Base-by-base conservation (phyloP, 2,329 filamentous ascomycete species). In the Fusarium xylarioides region DNA sequence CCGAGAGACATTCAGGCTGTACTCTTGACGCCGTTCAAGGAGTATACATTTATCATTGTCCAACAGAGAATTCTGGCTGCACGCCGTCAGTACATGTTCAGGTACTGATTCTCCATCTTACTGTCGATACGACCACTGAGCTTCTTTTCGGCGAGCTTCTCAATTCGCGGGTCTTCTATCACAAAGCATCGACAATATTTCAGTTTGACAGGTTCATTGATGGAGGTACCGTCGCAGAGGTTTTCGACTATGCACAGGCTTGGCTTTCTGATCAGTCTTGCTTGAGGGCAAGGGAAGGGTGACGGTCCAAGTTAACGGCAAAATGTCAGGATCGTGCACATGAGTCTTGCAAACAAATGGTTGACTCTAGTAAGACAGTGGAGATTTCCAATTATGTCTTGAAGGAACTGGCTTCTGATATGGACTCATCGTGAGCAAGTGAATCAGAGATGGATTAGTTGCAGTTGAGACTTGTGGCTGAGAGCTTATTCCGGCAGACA, bases 301-400 rank as follows among this genome's bases (percentile, higher is more conserved):
- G 3, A 47, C 12, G 14, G 1, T 11, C 3, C 19, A 23, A 2
- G 4, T 34, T n/a, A 10, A 10, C 21, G 7, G 15, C 14, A 2
- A 12, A n/a, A 50, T 12, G 9, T 23, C 12, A 34, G 21, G 46
- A 49, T 50, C 9, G 28, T n/a, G 21, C 3, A 15, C 2, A 34
- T 4, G 10, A 23, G 19, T 30, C 21, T 0, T 19, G 28, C 12
- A 32, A 49, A 14, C 14, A n/a, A 19, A 5, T 19, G 9, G 10
- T n/a, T 12, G 4, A 32, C 1, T 16, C 7, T 34, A 18, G 28
- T 4, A 28, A 21, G 23, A 11, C 12, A 28, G 6, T 10, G 21
- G 23, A 54, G 19, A 14, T 15, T 38, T 3, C 18, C 6, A 28
- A 30, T 8, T 30, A 5, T n/a, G 26, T 32, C 5, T 19, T 53